phyloP scores from a whole-genome alignment of 352 stramenopile genomes.

The Phytophthora fragariae region DNA sequence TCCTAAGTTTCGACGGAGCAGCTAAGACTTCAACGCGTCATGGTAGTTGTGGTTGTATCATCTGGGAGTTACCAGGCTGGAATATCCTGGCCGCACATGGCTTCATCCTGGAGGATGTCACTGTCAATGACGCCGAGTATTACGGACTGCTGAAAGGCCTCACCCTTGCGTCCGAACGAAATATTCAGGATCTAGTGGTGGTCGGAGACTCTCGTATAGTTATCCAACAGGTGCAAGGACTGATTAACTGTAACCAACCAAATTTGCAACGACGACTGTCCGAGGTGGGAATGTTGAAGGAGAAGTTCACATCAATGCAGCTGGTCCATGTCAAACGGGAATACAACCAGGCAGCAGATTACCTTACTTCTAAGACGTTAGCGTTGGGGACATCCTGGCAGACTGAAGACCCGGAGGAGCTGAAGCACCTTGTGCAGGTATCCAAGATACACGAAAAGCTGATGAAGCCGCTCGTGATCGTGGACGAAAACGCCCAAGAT shows the following conservation, averaged over 20 bases:
- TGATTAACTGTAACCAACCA: slow-evolving; percentile 11
- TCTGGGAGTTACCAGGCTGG: slow-evolving; percentile 8
- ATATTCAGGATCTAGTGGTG: not conserved
- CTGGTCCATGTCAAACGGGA: slow-evolving; percentile 18
- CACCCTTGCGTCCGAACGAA: not conserved
- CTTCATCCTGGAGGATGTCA: slow-evolving; percentile 4
- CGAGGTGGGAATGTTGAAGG: not conserved
- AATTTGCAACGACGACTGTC: not conserved
- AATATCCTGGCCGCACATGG: not conserved
- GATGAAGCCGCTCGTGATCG: not conserved
- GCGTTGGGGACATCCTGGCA: not conserved
- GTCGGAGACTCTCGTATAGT: slow-evolving; percentile 2
- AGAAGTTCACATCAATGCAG: not conserved
- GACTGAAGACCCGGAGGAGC: not conserved
- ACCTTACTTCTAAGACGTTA: slow-evolving; percentile 1
- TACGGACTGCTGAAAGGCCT: not conserved
- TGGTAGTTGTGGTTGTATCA: slow-evolving; percentile 3
- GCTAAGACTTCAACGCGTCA: slow-evolving; percentile 1
- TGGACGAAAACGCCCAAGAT: not conserved
- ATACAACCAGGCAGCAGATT: slow-evolving; percentile 9
- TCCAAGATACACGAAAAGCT: slow-evolving; percentile 4
- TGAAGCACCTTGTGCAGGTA: not conserved
- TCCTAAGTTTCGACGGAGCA: slow-evolving; percentile 14
- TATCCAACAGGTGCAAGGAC: slow-evolving; percentile 5
- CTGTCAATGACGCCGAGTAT: slow-evolving; percentile 8